Percentiles rank a stretch among this genome's conserved stretches.
phyloP scores from a whole-genome alignment of 2,329 filamentous ascomycete species.

The Penicillium sclerotiorum region DNA sequence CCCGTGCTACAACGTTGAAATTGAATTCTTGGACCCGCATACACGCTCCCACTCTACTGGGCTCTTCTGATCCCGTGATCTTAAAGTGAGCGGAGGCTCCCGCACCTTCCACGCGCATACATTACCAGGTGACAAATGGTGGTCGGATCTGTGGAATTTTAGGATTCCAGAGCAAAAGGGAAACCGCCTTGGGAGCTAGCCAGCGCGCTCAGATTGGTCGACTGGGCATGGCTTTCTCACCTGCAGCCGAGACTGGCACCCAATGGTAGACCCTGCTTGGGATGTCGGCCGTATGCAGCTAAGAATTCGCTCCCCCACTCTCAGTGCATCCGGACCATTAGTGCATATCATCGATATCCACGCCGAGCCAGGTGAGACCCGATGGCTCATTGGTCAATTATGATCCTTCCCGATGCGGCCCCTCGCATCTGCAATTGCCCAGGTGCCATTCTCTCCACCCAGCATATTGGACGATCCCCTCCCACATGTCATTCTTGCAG shows the following conservation, averaged over 20 bases:
- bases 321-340: conserved; percentile 10
- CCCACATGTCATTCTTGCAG: conserved; percentile 7
- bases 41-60: conserved; percentile 39
- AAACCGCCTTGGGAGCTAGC: conserved; percentile 20
- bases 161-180: conserved; percentile 30
- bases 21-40: conserved; percentile 43
- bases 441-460: conserved; percentile 19
- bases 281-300: conserved; percentile 33
- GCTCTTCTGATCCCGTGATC: conserved; percentile 44
- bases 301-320: conserved; percentile 23
- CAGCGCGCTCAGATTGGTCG: conserved; percentile 30
- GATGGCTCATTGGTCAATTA: conserved; percentile 17
- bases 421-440: conserved; percentile 29
- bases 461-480: conserved; percentile 6
- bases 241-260: conserved; percentile 23
- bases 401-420: conserved; percentile 16
- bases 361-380: conserved; percentile 8
- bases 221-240: conserved; percentile 24
- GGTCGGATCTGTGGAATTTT: conserved; percentile 20
- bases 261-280: conserved; percentile 28
- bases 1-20: conserved; percentile 38
- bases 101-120: conserved; percentile 35
- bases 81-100: conserved; percentile 36
- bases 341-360: conserved; percentile 20
- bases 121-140: conserved; percentile 37